Evolutionary conservation across 495 filamentous ascomycete genomes (phyloP).

Genomic region (Zalerion maritima): DNA sequence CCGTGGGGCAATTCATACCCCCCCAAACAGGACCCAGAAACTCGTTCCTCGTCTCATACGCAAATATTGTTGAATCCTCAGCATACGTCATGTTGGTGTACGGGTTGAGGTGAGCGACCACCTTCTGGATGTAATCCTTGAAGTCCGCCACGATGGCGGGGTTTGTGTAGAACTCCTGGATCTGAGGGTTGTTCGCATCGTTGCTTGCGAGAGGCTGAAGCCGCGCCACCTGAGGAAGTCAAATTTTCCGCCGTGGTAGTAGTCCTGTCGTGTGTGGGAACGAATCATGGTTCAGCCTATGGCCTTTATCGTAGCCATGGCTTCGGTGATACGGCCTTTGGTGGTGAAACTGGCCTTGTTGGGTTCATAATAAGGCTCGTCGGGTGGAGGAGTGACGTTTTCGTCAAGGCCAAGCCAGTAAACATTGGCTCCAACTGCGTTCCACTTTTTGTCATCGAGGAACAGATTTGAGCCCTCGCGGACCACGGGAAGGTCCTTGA

Average conservation of each 20-base stretch:
- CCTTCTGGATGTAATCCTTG: conserved; percentile 35
- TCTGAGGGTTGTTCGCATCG: conserved; percentile 22
- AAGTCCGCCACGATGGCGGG: conserved; percentile 28
- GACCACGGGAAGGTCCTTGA: conserved; percentile 10
- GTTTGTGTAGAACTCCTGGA: conserved; percentile 41
- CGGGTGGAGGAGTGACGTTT: conserved; percentile 35
- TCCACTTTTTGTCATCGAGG: conserved; percentile 30
- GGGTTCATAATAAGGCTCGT: conserved; percentile 33
- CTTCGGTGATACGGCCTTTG: conserved; percentile 35
- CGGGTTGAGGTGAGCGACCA: conserved; percentile 36
- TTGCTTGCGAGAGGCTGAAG: conserved; percentile 27
- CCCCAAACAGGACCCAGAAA: conserved; percentile 32
- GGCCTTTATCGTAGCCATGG: conserved; percentile 35
- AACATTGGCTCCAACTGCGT: conserved; percentile 36
- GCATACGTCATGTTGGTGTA: conserved; percentile 41
- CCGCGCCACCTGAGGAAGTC: conserved; percentile 38
- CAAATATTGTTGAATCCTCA: conserved; percentile 41
- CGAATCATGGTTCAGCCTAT: conserved; percentile 38
- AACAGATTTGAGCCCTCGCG: conserved; percentile 26
- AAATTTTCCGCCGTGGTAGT: conserved; percentile 45
- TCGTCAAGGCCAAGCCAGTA: conserved; percentile 46
- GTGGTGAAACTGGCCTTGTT: conserved; percentile 38
- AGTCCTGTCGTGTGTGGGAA: conserved; percentile 36
- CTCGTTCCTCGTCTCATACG: conserved; percentile 42
- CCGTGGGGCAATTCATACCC: conserved; percentile 32